Percentiles rank a stretch among this genome's conserved stretches.
phyloP scores from a whole-genome alignment of 225 moss, liverwort and hornwort genomes.

The Marchantia polymorpha region DNA sequence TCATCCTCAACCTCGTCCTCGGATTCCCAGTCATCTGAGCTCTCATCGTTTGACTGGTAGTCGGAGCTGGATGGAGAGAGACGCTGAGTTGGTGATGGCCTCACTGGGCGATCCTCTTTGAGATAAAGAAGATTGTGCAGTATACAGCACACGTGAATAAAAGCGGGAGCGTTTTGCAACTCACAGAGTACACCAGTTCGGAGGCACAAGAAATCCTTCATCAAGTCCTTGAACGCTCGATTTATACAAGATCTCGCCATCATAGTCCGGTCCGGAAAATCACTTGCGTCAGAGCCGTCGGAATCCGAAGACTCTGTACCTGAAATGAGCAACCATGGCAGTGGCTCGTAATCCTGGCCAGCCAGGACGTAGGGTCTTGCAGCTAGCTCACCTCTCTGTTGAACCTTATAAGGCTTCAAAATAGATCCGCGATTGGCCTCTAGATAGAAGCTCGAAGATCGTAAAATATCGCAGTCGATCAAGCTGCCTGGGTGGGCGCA shows the following conservation, averaged over 20 bases:
- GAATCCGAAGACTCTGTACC: neutral
- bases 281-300: neutral
- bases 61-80: neutral
- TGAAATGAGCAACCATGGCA: constrained; percentile 5
- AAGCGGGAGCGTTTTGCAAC: neutral
- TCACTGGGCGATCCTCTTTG: neutral
- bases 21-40: neutral
- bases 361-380: constrained; percentile 6
- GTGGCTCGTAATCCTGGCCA: neutral
- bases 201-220: neutral
- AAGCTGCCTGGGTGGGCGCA: constrained; percentile 9
- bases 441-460: neutral
- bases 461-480: neutral
- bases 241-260: neutral
- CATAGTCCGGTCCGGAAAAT: neutral
- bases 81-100: neutral
- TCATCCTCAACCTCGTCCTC: neutral
- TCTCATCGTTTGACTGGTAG: neutral
- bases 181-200: neutral
- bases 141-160: constrained; percentile 11
- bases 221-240: constrained; percentile 8
- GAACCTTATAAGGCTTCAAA: neutral
- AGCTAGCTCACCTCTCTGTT: neutral
- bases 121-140: constrained; percentile 14
- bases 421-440: neutral